Evolutionary conservation across 495 filamentous ascomycete genomes (phyloP), one percentile per base, ranked within the genome.

Genomic region (Daldinia vernicosa): DNA sequence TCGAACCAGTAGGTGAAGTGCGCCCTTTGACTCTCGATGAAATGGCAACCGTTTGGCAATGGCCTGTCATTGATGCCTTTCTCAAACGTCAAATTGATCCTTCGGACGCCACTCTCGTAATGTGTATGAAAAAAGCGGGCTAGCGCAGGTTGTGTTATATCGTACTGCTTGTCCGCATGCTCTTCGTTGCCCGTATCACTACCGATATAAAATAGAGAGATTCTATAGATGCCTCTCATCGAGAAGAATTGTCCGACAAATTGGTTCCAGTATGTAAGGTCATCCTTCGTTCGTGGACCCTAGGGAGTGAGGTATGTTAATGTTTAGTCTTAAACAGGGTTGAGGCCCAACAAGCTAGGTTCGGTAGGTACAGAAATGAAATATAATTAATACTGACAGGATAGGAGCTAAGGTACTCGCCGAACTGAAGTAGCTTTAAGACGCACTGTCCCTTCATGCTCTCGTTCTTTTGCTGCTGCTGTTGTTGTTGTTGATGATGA

Each of bases 181-280:
- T 85, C 82, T 14, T 77, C 73, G 45, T 56, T 76, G 14, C 67
- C 24, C 4, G 63, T 37, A 0, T 83, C 80, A 39, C 68, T 71
- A n/a, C 70, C 74, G 32, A 66, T 63, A 45, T 80, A 72, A 33
- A 78, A 79, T n/a, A 92, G 81, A 19, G 86, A 83, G 66, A 91
- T 85, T 60, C 89, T 88, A 70, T 93, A 87, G 22, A 90, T 86
- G 33, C 92, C 92, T 6, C 84, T 85, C 0, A 84, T 84, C 0
- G 92, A 89, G 79, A 94, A 97, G 80, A 92, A 94, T 40, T 80
- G 84, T 26, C 89, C 86, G 14, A 95, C 92, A 71, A 96, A 94
- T 11, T 71, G 64, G 62, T 90, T 84, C 93, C 94, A 97, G 62
- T 91, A 91, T 2, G 75, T 37, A 3, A 94, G 75, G 73, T 91